Percentiles rank a stretch among this genome's conserved stretches.
Conservation (phyloP, 805 yeast genomes). For the Cyberlindnera maclurae region DNA sequence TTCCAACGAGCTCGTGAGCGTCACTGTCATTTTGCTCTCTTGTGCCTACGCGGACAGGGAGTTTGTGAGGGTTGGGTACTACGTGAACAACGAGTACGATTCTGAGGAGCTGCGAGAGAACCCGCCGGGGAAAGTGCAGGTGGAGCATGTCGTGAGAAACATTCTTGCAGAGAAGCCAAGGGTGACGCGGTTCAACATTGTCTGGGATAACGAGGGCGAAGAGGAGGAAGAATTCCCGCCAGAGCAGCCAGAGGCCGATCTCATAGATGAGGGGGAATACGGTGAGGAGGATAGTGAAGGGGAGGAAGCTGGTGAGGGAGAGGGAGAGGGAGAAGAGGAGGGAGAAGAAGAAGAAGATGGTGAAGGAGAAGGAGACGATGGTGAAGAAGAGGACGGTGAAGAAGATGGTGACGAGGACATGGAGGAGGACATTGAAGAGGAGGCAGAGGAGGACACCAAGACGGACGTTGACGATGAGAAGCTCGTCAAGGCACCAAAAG, state of each 20-base stretch:
- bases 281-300: conserved; percentile 43
- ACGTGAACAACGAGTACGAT: conserved; percentile 95
- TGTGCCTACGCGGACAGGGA: conserved; percentile 92
- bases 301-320: conserved; percentile 35
- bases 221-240: conserved; percentile 78
- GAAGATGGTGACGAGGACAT: conserved; percentile 38
- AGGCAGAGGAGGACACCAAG: conserved; percentile 15
- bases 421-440: conserved; percentile 18
- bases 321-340: conserved; percentile 39
- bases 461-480: conserved; percentile 19
- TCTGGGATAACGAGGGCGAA: conserved; percentile 81
- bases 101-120: conserved; percentile 86
- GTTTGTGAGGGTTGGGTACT: conserved; percentile 95
- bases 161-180: conserved; percentile 96
- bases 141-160: conserved; percentile 89
- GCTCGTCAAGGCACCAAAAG: conserved; percentile 9
- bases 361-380: conserved; percentile 31
- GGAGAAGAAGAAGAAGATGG: conserved; percentile 37
- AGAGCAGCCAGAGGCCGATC: conserved; percentile 59
- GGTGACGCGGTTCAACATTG: conserved; percentile 93
- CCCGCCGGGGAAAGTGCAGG: conserved; percentile 90
- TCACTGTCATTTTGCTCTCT: conserved; percentile 86
- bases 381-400: conserved; percentile 6
- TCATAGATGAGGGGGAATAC: conserved; percentile 57
- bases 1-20: conserved; percentile 89